Evolutionary conservation across 2,329 filamentous ascomycete species (phyloP).

Genomic region (Colletotrichum brevisporum): DNA sequence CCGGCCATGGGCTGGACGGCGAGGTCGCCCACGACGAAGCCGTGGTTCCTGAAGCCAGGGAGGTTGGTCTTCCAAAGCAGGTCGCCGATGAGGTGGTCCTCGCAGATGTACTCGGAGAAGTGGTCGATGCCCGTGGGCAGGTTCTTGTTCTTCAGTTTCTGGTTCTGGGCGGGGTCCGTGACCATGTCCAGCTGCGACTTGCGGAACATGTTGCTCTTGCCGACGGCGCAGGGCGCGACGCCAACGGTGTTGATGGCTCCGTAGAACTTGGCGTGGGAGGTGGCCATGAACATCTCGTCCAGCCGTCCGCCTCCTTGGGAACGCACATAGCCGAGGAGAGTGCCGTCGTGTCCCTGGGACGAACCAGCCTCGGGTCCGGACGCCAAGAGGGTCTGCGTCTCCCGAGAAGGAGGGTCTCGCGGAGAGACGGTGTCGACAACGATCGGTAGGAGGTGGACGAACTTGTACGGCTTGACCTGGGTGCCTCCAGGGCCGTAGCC

Average conservation of each 20-base stretch:
- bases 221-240: slow-evolving; percentile 92
- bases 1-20: slow-evolving; percentile 90
- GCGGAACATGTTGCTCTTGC: slow-evolving; percentile 99
- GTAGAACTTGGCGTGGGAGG: slow-evolving; percentile 97
- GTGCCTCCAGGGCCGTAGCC: slow-evolving; percentile 71
- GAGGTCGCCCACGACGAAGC: slow-evolving; percentile 85
- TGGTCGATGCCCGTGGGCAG: slow-evolving; percentile 83
- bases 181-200: slow-evolving; percentile 88
- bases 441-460: slow-evolving; percentile 94
- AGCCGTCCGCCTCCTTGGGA: slow-evolving; percentile 80
- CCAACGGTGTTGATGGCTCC: slow-evolving; percentile 94
- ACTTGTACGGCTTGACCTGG: slow-evolving; percentile 78
- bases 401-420: slow-evolving; percentile 43
- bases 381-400: slow-evolving; percentile 51
- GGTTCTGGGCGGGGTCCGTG: slow-evolving; percentile 65
- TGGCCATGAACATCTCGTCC: slow-evolving; percentile 95
- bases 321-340: slow-evolving; percentile 49
- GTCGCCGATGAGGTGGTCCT: slow-evolving; percentile 96
- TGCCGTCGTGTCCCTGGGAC: slow-evolving; percentile 39
- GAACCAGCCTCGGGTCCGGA: slow-evolving; percentile 51
- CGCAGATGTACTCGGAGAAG: slow-evolving; percentile 97
- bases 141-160: slow-evolving; percentile 56
- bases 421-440: slow-evolving; percentile 79
- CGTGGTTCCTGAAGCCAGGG: slow-evolving; percentile 81
- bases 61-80: slow-evolving; percentile 83